Conservation (phyloP, 441 rosid genomes). For the Syzygium malaccense region DNA sequence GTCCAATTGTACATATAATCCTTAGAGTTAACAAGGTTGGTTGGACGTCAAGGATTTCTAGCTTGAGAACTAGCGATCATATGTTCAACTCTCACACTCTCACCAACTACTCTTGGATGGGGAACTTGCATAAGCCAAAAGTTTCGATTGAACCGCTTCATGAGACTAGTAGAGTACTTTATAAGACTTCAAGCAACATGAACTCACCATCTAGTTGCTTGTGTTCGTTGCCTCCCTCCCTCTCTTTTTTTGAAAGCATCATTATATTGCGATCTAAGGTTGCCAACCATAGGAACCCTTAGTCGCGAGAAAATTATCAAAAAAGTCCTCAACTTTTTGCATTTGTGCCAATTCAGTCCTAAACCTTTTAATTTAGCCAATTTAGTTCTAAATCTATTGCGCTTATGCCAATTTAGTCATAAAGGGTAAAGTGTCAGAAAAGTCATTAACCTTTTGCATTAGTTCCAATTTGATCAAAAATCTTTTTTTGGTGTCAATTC, state of each 20-base stretch:
- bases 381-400: no score
- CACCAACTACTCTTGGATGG: not conserved
- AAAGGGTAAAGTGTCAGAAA: no score
- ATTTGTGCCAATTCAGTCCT: no score
- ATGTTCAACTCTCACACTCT: not conserved
- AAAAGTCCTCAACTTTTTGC: no score
- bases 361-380: no score
- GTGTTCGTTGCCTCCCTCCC: no score
- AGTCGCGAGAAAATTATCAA: no score
- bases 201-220: not conserved
- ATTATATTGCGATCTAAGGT: not conserved
- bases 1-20: not conserved
- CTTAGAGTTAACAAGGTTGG: not conserved
- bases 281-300: not conserved
- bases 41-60: not conserved
- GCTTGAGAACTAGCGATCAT: not conserved
- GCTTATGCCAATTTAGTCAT: no score
- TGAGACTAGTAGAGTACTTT: not conserved
- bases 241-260: no score
- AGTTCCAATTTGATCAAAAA: no score
- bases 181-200: not conserved
- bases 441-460: no score
- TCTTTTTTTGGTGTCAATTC: no score
- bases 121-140: not conserved
- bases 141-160: not conserved